Evolutionary conservation across 345 rosid species (phyloP).

Genomic region (Pistacia vera): DNA sequence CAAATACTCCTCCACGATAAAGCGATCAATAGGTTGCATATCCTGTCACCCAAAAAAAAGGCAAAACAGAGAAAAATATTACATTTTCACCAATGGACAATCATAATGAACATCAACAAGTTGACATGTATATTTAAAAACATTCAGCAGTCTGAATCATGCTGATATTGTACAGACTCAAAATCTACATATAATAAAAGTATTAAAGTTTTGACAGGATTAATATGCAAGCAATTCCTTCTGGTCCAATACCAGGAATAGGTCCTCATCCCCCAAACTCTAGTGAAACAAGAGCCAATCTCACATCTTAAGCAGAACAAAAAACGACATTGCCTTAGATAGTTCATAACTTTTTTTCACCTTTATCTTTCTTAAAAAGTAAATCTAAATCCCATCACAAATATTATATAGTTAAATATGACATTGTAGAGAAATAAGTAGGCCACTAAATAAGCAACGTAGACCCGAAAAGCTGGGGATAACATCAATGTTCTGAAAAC

Average conservation of each 20-base stretch:
- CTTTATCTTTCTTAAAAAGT: not conserved
- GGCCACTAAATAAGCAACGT: not conserved
- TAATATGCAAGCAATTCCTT: not conserved
- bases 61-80: slow-evolving; percentile 18
- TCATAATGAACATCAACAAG: not conserved
- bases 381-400: not conserved
- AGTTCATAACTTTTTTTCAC: not conserved
- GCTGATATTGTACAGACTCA: slow-evolving; percentile 5
- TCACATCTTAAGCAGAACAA: not conserved
- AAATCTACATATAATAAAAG: not conserved
- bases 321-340: not conserved
- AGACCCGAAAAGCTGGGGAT: not conserved
- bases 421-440: not conserved
- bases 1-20: slow-evolving; percentile 89
- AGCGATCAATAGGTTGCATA: slow-evolving; percentile 92
- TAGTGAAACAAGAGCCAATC: not conserved
- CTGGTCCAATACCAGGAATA: not conserved
- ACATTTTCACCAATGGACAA: not conserved
- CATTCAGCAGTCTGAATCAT: not conserved
- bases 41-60: slow-evolving; percentile 55
- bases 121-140: not conserved
- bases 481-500: too few relatives aligned
- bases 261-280: not conserved
- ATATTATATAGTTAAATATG: not conserved
- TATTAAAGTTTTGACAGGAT: not conserved